A percentile compares a stretch with the other conserved stretches of the same genome.
These are phyloP conservation scores for Ogataea trehalophila DNA, from an alignment of 805 yeast species.

Conservation along the genomic window DNA sequence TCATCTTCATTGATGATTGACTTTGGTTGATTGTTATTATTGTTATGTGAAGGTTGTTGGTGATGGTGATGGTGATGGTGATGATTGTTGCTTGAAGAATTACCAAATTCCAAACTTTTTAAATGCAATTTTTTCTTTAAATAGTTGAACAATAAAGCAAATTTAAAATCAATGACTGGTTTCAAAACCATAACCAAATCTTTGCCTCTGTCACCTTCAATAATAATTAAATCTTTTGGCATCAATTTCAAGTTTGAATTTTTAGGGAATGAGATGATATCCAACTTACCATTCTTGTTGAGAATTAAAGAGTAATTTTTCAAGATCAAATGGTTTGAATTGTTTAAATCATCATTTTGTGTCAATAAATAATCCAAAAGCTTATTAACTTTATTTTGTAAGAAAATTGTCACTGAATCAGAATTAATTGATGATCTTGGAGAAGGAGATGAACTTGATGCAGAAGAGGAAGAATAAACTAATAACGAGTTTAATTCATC, in stretches of 20 bases:
- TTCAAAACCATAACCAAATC: constrained; percentile 71
- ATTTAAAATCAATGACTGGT: constrained; percentile 54
- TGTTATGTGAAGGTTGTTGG: constrained; percentile 10
- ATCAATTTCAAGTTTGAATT: constrained; percentile 56
- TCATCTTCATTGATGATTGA: constrained; percentile 47
- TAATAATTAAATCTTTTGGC: constrained; percentile 63
- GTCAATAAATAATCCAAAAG: constrained; percentile 37
- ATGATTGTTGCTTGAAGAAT: constrained; percentile 24
- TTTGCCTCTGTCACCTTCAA: constrained; percentile 82
- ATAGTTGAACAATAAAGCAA: constrained; percentile 69
- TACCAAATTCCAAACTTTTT: constrained; percentile 41
- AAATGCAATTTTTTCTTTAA: constrained; percentile 69
- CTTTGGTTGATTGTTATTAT: constrained; percentile 14
- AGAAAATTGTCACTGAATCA: constrained; percentile 2
- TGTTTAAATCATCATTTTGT: constrained; percentile 41
- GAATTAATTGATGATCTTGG: constrained; percentile 15
- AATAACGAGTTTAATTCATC: constrained; percentile 29
- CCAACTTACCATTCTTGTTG: constrained; percentile 45
- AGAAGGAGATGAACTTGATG: constrained; percentile 10
- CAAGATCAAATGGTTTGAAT: constrained; percentile 27
- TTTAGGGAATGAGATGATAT: constrained; percentile 61
- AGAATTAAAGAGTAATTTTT: constrained; percentile 33
- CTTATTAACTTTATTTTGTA: constrained; percentile 23
- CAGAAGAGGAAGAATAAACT: constrained; percentile 8
- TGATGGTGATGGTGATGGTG: constrained; percentile 12